A percentile compares a stretch with the other conserved stretches of the same genome.
Conservation (phyloP, 257 asterid species). For the Scutellaria minor region DNA sequence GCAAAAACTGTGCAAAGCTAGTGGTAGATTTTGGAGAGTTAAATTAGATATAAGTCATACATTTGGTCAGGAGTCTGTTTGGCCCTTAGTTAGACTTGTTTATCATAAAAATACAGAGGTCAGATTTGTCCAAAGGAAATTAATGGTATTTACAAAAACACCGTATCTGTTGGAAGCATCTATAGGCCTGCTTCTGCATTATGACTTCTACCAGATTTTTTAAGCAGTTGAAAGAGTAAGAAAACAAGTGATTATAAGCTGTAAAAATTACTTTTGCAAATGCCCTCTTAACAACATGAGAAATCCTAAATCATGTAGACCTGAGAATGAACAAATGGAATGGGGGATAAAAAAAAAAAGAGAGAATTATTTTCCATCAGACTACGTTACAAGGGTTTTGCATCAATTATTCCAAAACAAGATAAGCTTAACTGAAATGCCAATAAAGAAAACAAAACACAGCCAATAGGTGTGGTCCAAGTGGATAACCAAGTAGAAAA, state of each 20-base stretch:
- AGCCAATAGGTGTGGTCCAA: no score
- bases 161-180: not conserved
- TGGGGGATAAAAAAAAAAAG: not conserved
- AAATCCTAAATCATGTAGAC: not conserved
- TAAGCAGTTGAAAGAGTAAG: not conserved
- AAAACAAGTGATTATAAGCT: not conserved
- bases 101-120: no score
- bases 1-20: no score
- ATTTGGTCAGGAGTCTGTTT: no score
- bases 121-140: not conserved
- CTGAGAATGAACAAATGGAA: not conserved
- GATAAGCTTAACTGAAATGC: conserved; percentile 1
- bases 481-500: no score
- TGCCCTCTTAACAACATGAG: not conserved
- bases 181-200: no score
- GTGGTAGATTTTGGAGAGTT: no score
- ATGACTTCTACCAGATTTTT: not conserved
- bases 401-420: not conserved
- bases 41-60: no score
- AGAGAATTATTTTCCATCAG: not conserved
- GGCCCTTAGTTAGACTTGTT: no score
- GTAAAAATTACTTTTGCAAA: not conserved
- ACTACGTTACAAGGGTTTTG: not conserved
- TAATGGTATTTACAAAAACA: not conserved
- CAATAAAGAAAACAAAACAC: conserved; percentile 9